A percentile compares a stretch with the other conserved stretches of the same genome.
phyloP scores from a whole-genome alignment of 2,329 filamentous ascomycete genomes.

The Hymenoscyphus fructigenus region DNA sequence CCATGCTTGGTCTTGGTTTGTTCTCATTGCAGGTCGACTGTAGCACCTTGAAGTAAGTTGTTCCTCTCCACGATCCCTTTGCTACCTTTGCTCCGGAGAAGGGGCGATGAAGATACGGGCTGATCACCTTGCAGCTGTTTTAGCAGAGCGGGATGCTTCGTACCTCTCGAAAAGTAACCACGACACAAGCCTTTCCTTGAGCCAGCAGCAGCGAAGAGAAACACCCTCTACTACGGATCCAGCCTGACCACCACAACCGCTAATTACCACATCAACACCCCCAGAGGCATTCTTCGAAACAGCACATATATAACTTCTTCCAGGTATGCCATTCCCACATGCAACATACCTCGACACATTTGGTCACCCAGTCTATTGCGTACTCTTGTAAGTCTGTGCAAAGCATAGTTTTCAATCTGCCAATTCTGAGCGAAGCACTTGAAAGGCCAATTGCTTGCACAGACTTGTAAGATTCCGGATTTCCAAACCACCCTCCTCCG shows the following conservation, averaged over 20 bases:
- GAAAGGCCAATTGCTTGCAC: neutral
- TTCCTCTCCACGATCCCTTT: neutral
- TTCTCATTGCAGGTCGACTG: neutral
- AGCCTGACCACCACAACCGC: neutral
- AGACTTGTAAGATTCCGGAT: neutral
- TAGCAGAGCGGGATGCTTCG: neutral
- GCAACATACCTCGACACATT: neutral
- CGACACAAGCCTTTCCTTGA: neutral
- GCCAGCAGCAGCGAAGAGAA: conserved; percentile 8
- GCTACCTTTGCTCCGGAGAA: neutral
- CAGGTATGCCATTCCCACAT: neutral
- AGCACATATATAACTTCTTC: neutral
- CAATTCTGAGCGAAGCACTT: neutral
- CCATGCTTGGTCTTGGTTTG: conserved; percentile 4
- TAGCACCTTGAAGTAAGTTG: neutral
- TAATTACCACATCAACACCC: neutral
- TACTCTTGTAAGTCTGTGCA: neutral
- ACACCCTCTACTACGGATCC: neutral
- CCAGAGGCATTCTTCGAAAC: neutral
- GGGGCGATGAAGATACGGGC: neutral
- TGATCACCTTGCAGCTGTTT: conserved; percentile 6
- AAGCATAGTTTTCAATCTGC: neutral
- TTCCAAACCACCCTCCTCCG: neutral
- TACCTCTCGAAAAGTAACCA: neutral
- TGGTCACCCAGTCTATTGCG: neutral